Percentiles rank a stretch among this genome's conserved stretches.
Conservation (phyloP, 164 flowering plant genomes). For the Aristolochia contorta region DNA sequence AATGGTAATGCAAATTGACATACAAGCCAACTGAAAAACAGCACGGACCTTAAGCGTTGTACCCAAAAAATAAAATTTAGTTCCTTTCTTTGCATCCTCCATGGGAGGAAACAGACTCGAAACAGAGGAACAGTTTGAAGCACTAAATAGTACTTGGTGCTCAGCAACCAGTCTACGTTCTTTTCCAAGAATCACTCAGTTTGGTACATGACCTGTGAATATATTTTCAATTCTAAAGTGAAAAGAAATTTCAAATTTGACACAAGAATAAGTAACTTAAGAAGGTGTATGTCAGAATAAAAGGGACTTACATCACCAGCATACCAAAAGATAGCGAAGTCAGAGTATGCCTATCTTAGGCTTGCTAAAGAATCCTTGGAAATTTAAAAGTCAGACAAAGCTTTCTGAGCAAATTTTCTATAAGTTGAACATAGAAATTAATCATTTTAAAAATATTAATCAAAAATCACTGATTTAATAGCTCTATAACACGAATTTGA, state of each 20-base stretch:
- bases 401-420: conserved; percentile 92
- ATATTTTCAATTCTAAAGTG: not conserved
- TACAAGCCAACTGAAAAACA: conserved; percentile 4
- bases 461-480: no score
- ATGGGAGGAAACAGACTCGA: conserved; percentile 67
- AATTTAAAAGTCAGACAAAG: conserved; percentile 79
- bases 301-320: conserved; percentile 92
- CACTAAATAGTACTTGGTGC: conserved; percentile 83
- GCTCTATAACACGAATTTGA: not conserved
- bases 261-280: no score
- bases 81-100: conserved; percentile 78
- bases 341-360: conserved; percentile 83
- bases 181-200: conserved; percentile 93
- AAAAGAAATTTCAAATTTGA: no score
- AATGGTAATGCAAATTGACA: not conserved
- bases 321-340: conserved; percentile 89
- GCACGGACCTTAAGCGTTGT: conserved; percentile 76
- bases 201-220: conserved; percentile 85
- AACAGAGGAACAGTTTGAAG: conserved; percentile 76
- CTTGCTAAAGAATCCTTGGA: conserved; percentile 80
- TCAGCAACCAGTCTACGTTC: conserved; percentile 98
- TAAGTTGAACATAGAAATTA: conserved; percentile 92
- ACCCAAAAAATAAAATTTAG: conserved; percentile 95
- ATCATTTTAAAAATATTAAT: conserved; percentile 48
- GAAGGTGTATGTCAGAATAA: no score